Evolutionary conservation across 768 basidiomycete genomes (phyloP).

Genomic region (Collybiopsis luxurians): DNA sequence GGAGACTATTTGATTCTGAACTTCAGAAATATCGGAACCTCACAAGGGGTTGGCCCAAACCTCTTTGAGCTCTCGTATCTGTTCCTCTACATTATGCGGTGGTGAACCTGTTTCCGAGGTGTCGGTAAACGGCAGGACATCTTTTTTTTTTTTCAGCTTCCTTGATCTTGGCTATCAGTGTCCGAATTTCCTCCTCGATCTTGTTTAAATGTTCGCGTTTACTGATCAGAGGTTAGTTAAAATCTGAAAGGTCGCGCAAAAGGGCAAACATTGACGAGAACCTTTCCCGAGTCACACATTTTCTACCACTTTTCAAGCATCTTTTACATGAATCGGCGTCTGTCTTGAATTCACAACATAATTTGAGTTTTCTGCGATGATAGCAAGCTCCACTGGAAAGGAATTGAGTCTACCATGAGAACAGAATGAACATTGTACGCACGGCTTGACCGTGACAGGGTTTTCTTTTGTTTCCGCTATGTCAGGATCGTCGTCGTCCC

Average conservation of each 20-base stretch:
- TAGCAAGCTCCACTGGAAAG: conserved; percentile 59
- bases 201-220: conserved; percentile 78
- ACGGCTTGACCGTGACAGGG: conserved; percentile 43
- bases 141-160: conserved; percentile 30
- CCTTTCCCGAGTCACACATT: conserved; percentile 79
- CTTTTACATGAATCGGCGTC: conserved; percentile 76
- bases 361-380: conserved; percentile 61
- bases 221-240: conserved; percentile 35
- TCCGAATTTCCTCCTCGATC: conserved; percentile 71
- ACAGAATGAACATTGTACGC: conserved; percentile 19
- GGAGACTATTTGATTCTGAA: too few relatives aligned
- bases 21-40: too few relatives aligned
- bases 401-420: conserved; percentile 8
- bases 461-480: conserved; percentile 33
- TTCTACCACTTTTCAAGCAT: conserved; percentile 65
- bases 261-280: conserved; percentile 58
- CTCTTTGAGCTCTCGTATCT: too few relatives aligned
- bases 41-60: too few relatives aligned
- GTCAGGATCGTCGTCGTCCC: conserved; percentile 34
- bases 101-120: conserved; percentile 27
- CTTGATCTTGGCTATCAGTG: conserved; percentile 69
- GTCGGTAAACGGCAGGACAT: conserved; percentile 16
- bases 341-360: conserved; percentile 73
- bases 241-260: not conserved
- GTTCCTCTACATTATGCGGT: too few relatives aligned